Base-by-base conservation (phyloP, 176 grass and related monocot genomes). In the Carex parvula region DNA sequence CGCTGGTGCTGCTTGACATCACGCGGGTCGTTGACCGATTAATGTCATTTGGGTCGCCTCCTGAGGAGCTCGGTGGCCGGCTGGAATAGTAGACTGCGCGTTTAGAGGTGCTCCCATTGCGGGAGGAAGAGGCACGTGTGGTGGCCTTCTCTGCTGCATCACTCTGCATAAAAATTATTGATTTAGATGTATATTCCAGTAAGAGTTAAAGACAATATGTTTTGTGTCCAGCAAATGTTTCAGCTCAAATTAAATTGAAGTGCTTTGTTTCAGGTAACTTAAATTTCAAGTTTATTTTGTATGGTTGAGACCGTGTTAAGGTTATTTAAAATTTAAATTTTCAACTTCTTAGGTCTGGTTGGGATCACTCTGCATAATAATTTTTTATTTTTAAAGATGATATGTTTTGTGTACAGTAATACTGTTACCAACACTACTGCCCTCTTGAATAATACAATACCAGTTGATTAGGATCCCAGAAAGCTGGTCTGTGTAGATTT, bases 81-180 rank as follows among this genome's bases (percentile, higher is more conserved):
- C 85, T 90, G 53, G 90, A 84, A 33, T 87, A 81, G 8, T 75
- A 48, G 18, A 64, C 77, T 29, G 70, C 88, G 54, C 89, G 90
- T 53, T 89, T 97, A 35, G 92, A 94, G 21, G 87, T 86, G 81
- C 88, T 91, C 16, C 89, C 87, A 39, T 89, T 84, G 48, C 87
- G 57, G 30, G 94, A 94, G 80, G 93, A 35, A 61, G 88, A 85
- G 52, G 85, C 67, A 39, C 72, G 53, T 2, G 89, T 84, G 3
- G 62, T 84, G 3, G 62, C 81, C 60, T 66, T 83, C 60, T 83
- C 81, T 52, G 81, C 64, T 18, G 64, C 42, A 18, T 85, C 74
- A 88, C 62, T 97, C 92, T 12, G 90, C 83, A 60, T 91, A 56
- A 57, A 17, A 50, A 33, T 57, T 10, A 55, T 54, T 33, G 14